These are phyloP conservation scores for Centrapalus pauciflorus DNA, from an alignment of 129 eudicot species.

Conservation along the genomic window DNA sequence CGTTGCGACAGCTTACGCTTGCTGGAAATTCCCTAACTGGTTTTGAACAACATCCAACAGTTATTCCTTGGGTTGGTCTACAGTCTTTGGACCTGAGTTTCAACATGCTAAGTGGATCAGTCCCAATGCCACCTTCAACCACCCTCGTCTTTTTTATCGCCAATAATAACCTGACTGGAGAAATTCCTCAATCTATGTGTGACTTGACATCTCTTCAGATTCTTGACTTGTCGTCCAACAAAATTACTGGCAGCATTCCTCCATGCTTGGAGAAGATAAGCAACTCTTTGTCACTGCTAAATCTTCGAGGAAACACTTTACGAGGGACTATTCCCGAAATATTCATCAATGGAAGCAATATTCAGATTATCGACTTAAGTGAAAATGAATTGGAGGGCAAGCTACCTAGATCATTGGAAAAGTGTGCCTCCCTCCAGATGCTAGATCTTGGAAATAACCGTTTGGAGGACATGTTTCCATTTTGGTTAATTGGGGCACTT, in stretches of 20 bases:
- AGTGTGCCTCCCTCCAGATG: constrained; percentile 13
- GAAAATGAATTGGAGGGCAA: constrained; percentile 14
- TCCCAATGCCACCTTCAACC: constrained; percentile 13
- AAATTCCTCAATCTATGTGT: constrained; percentile 18
- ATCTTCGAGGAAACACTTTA: constrained; percentile 16
- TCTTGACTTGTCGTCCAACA: constrained; percentile 24
- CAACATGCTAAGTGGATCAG: constrained; percentile 17
- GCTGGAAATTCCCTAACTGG: not conserved
- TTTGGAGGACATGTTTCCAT: constrained; percentile 20
- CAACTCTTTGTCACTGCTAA: constrained; percentile 4
- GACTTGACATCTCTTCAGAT: not conserved
- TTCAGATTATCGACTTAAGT: constrained; percentile 12
- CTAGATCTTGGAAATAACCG: constrained; percentile 24
- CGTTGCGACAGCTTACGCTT: not conserved
- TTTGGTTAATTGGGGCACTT: constrained; percentile 20
- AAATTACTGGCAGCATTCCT: constrained; percentile 27
- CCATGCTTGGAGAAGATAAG: constrained; percentile 18
- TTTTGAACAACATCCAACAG: not conserved
- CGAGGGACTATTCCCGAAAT: constrained; percentile 24
- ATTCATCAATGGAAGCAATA: not conserved
- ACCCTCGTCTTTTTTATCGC: not conserved
- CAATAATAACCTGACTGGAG: constrained; percentile 11
- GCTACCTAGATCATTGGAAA: constrained; percentile 21
- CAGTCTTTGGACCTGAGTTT: not conserved
- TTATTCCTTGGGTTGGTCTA: constrained; percentile 20